phyloP scores from a whole-genome alignment of 306 rosid species.

The Quercus variabilis region DNA sequence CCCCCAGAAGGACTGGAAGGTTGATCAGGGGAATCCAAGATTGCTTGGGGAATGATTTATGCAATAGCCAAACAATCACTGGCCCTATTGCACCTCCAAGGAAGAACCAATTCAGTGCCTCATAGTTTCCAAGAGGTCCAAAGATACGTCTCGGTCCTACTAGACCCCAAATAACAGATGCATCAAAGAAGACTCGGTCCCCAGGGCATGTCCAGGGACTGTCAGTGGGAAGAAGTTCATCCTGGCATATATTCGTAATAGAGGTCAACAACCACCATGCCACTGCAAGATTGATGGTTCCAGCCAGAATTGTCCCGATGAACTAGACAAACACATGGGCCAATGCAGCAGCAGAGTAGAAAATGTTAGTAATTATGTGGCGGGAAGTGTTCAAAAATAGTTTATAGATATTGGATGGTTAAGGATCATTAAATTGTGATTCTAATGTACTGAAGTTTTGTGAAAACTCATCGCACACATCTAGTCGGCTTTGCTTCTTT shows the following conservation, averaged over 20 bases:
- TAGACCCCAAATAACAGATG: conserved; percentile 85
- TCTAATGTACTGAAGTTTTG: neutral
- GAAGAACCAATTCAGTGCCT: conserved; percentile 79
- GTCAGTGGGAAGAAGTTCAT: conserved; percentile 43
- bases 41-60: conserved; percentile 63
- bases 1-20: conserved; percentile 83
- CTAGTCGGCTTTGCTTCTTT: neutral
- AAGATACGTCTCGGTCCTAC: conserved; percentile 72
- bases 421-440: neutral
- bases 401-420: neutral
- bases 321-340: conserved; percentile 35
- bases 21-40: conserved; percentile 75
- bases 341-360: conserved; percentile 8
- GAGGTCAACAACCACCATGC: conserved; percentile 76
- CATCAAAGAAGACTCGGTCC: conserved; percentile 77
- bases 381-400: neutral
- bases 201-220: conserved; percentile 88
- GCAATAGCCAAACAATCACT: conserved; percentile 60
- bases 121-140: conserved; percentile 64
- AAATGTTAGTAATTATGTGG: conserved; percentile 3
- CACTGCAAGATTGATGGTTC: conserved; percentile 69
- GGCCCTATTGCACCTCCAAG: conserved; percentile 79
- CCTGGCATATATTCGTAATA: conserved; percentile 54
- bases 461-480: neutral
- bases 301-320: conserved; percentile 80